phyloP scores from a whole-genome alignment of 2,329 filamentous ascomycete genomes.

The Westerdykella aurantiaca region DNA sequence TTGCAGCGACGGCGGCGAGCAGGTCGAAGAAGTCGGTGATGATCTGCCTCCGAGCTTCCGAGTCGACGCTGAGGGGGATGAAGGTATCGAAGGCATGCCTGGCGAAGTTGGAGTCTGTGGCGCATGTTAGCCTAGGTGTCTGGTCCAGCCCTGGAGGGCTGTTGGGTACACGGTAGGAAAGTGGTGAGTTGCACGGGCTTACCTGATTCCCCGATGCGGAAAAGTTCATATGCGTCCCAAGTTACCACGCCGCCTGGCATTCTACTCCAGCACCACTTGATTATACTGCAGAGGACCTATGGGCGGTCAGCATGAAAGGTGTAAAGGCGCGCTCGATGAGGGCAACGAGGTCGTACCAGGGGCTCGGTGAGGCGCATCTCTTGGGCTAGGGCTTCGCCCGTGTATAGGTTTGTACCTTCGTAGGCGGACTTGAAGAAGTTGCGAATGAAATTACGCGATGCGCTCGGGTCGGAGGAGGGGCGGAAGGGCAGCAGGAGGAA shows the following conservation, averaged over 20 bases:
- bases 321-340: constrained; percentile 1
- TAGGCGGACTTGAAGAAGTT: constrained; percentile 76
- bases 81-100: constrained; percentile 94
- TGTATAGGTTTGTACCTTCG: constrained; percentile 52
- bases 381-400: constrained; percentile 67
- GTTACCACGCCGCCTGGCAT: constrained; percentile 85
- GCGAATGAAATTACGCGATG: constrained; percentile 84
- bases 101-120: constrained; percentile 79
- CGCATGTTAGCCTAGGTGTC: constrained; percentile 13
- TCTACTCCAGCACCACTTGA: constrained; percentile 98
- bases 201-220: constrained; percentile 92
- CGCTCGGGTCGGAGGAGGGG: constrained; percentile 84
- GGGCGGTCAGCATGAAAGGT: constrained; percentile 15
- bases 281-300: constrained; percentile 83
- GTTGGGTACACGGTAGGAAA: constrained; percentile 2
- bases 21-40: constrained; percentile 97
- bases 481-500: constrained; percentile 93
- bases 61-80: constrained; percentile 88
- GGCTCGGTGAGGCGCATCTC: constrained; percentile 91
- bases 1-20: constrained; percentile 80
- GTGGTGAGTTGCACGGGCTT: constrained; percentile 25
- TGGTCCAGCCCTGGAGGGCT: background rate
- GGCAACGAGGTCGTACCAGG: constrained; percentile 58
- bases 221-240: constrained; percentile 95
- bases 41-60: constrained; percentile 75